These are phyloP conservation scores for Phytophthora pluvialis DNA, from an alignment of 352 stramenopile species.

Conservation along the genomic window DNA sequence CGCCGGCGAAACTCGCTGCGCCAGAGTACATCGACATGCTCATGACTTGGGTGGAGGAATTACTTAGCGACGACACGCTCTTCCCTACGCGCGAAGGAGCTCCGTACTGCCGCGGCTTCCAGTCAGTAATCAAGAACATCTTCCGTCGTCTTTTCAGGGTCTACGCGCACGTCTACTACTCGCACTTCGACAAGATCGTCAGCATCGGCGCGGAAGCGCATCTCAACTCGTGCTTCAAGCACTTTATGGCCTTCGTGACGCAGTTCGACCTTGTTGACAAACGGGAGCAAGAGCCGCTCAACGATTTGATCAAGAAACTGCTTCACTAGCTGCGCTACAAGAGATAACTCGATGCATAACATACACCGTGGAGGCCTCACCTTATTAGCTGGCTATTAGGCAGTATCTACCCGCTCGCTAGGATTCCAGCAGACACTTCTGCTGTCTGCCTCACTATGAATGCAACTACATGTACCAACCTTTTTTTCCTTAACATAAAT, in stretches of 20 bases:
- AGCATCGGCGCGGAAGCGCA: constrained; percentile 94
- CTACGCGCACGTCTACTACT: constrained; percentile 97
- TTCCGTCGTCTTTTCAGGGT: constrained; percentile 97
- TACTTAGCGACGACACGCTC: constrained; percentile 82
- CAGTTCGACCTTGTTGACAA: constrained; percentile 95
- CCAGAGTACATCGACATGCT: constrained; percentile 94
- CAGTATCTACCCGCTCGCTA: constrained; percentile 5
- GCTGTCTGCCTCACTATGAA: constrained; percentile 9
- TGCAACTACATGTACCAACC: constrained; percentile 14
- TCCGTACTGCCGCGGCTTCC: constrained; percentile 86
- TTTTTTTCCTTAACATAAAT: constrained; percentile 42
- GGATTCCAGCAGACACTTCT: constrained; percentile 4
- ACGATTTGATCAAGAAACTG: constrained; percentile 95
- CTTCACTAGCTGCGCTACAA: constrained; percentile 32
- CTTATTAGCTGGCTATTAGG: constrained; percentile 13
- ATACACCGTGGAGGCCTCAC: constrained; percentile 7
- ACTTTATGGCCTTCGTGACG: constrained; percentile 97
- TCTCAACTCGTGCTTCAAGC: constrained; percentile 98
- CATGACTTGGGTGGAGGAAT: constrained; percentile 91
- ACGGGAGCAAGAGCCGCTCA: constrained; percentile 94
- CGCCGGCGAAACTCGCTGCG: constrained; percentile 67
- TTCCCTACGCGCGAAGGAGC: constrained; percentile 76
- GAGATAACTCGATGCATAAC: neutral
- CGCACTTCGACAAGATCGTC: constrained; percentile 96
- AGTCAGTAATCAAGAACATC: constrained; percentile 90